phyloP scores from a whole-genome alignment of 2,329 filamentous ascomycete genomes.

The Exophiala mesophila region DNA sequence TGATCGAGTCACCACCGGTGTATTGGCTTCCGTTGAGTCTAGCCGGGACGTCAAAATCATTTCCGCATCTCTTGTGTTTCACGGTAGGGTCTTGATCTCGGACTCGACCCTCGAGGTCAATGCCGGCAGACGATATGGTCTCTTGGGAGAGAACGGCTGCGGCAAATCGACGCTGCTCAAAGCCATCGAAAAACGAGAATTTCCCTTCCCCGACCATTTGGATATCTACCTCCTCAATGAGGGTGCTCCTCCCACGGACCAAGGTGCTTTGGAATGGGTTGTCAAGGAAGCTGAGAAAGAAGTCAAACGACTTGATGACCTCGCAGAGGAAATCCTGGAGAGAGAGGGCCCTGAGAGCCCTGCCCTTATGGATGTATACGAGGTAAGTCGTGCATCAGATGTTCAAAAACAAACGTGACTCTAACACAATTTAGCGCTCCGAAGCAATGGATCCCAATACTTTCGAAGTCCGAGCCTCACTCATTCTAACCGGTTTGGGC shows the following conservation, averaged over 20 bases:
- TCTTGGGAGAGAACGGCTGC: slow-evolving; percentile 97
- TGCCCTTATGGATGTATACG: slow-evolving; percentile 88
- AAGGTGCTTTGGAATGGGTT: slow-evolving; percentile 95
- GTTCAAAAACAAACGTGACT: slow-evolving; percentile 4
- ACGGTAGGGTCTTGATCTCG: slow-evolving; percentile 91
- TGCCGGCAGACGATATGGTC: slow-evolving; percentile 86
- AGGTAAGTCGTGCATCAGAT: slow-evolving; percentile 56
- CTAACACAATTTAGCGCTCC: slow-evolving; percentile 65
- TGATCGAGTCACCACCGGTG: slow-evolving; percentile 96
- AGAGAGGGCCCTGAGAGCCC: slow-evolving; percentile 87
- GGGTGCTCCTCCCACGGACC: slow-evolving; percentile 81
- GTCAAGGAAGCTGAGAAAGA: slow-evolving; percentile 90
- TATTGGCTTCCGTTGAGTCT: slow-evolving; percentile 74
- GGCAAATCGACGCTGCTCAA: slow-evolving; percentile 98
- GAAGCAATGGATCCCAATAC: slow-evolving; percentile 98
- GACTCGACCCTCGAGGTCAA: slow-evolving; percentile 91
- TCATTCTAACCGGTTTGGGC: slow-evolving; percentile 96
- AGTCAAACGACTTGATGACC: slow-evolving; percentile 80
- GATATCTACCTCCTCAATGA: slow-evolving; percentile 99
- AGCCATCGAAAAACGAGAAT: slow-evolving; percentile 88
- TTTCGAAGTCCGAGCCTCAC: slow-evolving; percentile 88
- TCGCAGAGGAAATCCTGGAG: slow-evolving; percentile 87
- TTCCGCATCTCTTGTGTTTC: slow-evolving; percentile 89
- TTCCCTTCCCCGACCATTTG: slow-evolving; percentile 89
- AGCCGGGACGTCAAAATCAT: slow-evolving; percentile 97